Conservation (phyloP, 108 stramenopile species). For the Skeletonema costatum region DNA sequence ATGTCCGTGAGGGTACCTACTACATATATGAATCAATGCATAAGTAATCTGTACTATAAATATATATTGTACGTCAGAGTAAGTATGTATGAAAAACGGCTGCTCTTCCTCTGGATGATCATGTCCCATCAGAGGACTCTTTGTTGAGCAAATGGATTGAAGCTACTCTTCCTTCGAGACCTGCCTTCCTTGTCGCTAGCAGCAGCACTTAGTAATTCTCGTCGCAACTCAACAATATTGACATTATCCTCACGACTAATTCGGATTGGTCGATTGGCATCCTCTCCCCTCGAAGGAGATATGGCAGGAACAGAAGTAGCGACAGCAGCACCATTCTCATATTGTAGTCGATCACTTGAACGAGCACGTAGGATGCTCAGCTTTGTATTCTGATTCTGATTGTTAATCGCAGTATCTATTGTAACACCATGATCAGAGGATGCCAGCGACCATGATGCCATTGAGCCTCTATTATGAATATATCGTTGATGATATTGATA, state of each 20-base stretch:
- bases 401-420: not conserved
- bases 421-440: not conserved
- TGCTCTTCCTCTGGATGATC: too few relatives aligned
- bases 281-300: not conserved
- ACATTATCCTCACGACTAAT: slow-evolving; percentile 1
- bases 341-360: not conserved
- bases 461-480: not conserved
- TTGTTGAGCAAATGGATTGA: not conserved
- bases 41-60: too few relatives aligned
- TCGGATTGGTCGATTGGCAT: not conserved
- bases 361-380: not conserved
- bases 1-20: too few relatives aligned
- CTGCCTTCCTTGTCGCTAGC: not conserved
- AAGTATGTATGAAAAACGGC: too few relatives aligned
- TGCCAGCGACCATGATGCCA: not conserved
- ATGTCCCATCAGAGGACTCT: too few relatives aligned
- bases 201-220: not conserved
- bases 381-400: not conserved
- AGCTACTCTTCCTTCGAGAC: not conserved
- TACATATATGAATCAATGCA: too few relatives aligned
- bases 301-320: not conserved
- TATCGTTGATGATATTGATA: not conserved
- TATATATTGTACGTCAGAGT: too few relatives aligned
- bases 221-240: not conserved
- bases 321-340: not conserved